Evolutionary conservation across 2,329 filamentous ascomycete genomes (phyloP).

Genomic region (Zasmidium cellare): DNA sequence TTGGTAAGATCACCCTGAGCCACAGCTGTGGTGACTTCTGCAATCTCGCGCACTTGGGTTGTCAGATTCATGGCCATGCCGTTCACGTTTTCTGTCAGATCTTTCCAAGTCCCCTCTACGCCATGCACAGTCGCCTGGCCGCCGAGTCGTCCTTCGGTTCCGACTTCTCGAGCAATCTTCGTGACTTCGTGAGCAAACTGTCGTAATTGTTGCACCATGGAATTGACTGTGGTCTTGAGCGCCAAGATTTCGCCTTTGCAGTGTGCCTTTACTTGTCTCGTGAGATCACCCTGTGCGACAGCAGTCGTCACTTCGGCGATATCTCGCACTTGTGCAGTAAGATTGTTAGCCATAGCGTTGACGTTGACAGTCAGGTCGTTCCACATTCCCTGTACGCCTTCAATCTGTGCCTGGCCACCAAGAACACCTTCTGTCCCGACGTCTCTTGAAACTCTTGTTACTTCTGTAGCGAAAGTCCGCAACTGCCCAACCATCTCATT

Average conservation of each 20-base stretch:
- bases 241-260: constrained; percentile 55
- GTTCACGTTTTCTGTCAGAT: constrained; percentile 56
- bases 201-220: constrained; percentile 55
- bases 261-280: constrained; percentile 52
- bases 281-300: constrained; percentile 53
- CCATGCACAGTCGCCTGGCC: constrained; percentile 55
- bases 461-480: constrained; percentile 65
- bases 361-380: constrained; percentile 62
- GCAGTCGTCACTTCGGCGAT: constrained; percentile 55
- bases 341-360: constrained; percentile 56
- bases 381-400: constrained; percentile 67
- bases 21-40: constrained; percentile 54
- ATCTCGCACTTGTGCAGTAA: constrained; percentile 55
- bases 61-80: constrained; percentile 54
- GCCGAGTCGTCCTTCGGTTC: constrained; percentile 52
- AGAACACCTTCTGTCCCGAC: constrained; percentile 65
- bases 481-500: constrained; percentile 68
- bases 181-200: constrained; percentile 56
- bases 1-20: constrained; percentile 53
- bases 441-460: constrained; percentile 64
- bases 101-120: constrained; percentile 56
- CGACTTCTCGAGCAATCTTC: constrained; percentile 54
- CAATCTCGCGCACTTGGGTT: constrained; percentile 55
- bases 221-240: constrained; percentile 54
- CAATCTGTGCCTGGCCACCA: constrained; percentile 64